These are phyloP conservation scores for Lobosporangium transversale DNA, from an alignment of 192 early-diverging fungal genomes.

Conservation along the genomic window DNA sequence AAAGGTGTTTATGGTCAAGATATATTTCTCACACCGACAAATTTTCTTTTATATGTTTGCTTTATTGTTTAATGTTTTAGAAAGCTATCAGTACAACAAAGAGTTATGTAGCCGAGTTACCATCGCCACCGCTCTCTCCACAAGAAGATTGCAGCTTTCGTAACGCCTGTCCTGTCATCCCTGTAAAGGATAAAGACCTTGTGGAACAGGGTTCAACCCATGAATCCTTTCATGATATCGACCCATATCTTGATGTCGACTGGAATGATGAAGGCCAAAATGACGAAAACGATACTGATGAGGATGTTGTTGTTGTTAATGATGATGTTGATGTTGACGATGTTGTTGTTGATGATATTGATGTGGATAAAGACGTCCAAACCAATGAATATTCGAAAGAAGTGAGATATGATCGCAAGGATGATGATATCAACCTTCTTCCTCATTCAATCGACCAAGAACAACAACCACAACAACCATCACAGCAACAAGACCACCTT, in stretches of 20 bases:
- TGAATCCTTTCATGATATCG: background rate
- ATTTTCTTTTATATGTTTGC: no score
- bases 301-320: conserved; percentile 2
- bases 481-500: conserved; percentile 1
- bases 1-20: no score
- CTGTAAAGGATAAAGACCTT: background rate
- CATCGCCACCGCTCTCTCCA: conserved; percentile 32
- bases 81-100: no score
- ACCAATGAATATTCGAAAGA: background rate
- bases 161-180: background rate
- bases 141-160: no score
- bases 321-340: conserved; percentile 1
- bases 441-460: no score
- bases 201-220: background rate
- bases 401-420: no score
- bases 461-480: background rate
- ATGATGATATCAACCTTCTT: no score
- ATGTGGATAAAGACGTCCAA: no score
- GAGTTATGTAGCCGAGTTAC: background rate
- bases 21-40: no score
- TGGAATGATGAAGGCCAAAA: background rate
- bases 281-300: background rate
- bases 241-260: background rate
- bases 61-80: no score
- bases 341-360: background rate